phyloP scores from a whole-genome alignment of 345 rosid species.

The Nephelium lappaceum region DNA sequence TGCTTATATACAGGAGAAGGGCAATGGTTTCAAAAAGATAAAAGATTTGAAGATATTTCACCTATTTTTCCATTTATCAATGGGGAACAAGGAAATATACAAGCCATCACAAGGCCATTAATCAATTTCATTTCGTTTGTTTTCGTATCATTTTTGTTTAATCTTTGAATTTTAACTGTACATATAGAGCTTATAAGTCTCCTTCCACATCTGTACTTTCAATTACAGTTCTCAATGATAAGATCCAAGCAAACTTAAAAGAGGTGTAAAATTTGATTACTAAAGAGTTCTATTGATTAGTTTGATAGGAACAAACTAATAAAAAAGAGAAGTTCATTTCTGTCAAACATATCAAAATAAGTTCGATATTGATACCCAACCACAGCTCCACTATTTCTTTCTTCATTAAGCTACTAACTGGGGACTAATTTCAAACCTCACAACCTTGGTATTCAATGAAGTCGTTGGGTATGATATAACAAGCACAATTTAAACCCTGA shows the following conservation, averaged over 20 bases:
- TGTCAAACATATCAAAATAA: too few relatives aligned
- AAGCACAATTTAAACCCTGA: too few relatives aligned
- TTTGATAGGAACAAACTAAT: neutral
- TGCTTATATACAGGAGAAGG: too few relatives aligned
- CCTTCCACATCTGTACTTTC: neutral
- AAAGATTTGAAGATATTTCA: neutral
- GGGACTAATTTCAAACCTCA: too few relatives aligned
- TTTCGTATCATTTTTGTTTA: neutral
- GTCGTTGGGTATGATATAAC: too few relatives aligned
- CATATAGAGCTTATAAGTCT: neutral
- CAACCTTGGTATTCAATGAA: too few relatives aligned
- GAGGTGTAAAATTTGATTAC: neutral
- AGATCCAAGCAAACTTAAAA: neutral
- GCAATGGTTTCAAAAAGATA: neutral
- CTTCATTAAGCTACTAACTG: too few relatives aligned
- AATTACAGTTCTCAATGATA: neutral
- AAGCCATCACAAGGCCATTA: neutral
- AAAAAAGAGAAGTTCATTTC: too few relatives aligned
- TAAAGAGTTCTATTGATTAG: neutral
- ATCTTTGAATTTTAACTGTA: neutral
- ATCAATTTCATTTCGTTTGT: neutral
- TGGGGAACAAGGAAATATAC: neutral
- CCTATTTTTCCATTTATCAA: neutral
- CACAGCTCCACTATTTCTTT: too few relatives aligned
- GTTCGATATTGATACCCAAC: too few relatives aligned